Evolutionary conservation across 345 rosid genomes (phyloP).

Genomic region (Syzygium oleosum): DNA sequence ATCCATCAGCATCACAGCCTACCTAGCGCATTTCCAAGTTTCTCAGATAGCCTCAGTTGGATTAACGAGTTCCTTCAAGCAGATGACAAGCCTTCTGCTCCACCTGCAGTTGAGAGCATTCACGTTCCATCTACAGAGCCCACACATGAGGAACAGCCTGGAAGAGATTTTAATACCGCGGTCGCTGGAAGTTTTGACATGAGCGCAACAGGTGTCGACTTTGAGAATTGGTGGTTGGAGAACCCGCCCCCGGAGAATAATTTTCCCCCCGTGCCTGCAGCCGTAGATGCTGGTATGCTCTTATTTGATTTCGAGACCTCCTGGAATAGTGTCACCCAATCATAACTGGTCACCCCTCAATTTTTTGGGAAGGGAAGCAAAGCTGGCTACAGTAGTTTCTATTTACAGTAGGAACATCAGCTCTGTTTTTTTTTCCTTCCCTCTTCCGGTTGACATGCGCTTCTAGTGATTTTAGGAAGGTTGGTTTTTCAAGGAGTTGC

Average conservation of each 20-base stretch:
- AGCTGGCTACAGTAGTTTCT: background rate
- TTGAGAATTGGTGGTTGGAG: constrained; percentile 17
- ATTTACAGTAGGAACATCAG: background rate
- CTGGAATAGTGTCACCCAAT: constrained; percentile 20
- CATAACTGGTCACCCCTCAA: background rate
- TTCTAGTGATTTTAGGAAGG: background rate
- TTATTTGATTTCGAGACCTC: constrained; percentile 32
- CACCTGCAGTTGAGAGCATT: background rate
- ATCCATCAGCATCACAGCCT: background rate
- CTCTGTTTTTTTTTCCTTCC: background rate
- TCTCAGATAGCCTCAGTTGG: background rate
- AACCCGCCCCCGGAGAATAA: constrained; percentile 5
- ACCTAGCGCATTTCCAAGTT: background rate
- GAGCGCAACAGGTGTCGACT: background rate
- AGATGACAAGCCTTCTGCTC: background rate
- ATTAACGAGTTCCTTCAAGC: background rate
- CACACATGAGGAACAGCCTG: background rate
- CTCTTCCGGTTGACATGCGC: background rate
- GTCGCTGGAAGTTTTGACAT: constrained; percentile 6
- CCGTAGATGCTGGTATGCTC: constrained; percentile 26
- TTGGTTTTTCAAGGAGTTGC: background rate
- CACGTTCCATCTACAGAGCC: background rate
- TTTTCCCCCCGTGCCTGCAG: constrained; percentile 5
- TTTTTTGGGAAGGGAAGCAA: background rate
- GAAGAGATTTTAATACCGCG: constrained; percentile 3